Evolutionary conservation across 371 early-diverging fungal species (phyloP).

Genomic region (Catenaria anguillulae): DNA sequence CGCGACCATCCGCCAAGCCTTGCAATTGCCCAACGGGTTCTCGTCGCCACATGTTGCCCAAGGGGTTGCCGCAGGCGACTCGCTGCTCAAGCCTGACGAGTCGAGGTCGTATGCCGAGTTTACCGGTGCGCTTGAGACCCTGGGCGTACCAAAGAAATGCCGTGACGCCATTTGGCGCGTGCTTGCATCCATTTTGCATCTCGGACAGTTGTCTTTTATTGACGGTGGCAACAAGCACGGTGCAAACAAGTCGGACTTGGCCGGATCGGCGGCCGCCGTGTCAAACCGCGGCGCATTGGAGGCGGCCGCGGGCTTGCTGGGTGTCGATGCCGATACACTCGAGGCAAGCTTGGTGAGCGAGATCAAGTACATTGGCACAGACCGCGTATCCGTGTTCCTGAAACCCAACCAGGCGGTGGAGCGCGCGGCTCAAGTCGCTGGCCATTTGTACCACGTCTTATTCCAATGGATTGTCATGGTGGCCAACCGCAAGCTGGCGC

Average conservation of each 20-base stretch:
- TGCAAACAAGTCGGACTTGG: not conserved
- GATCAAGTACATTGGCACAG: slow-evolving; percentile 23
- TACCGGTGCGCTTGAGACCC: slow-evolving; percentile 51
- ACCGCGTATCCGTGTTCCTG: not conserved
- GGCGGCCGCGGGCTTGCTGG: slow-evolving; percentile 68
- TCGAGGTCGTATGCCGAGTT: slow-evolving; percentile 45
- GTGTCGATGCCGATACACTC: slow-evolving; percentile 59
- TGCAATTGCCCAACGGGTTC: not conserved
- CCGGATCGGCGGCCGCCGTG: slow-evolving; percentile 43
- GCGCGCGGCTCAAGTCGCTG: slow-evolving; percentile 54
- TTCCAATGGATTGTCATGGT: slow-evolving; percentile 57
- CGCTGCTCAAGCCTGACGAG: slow-evolving; percentile 8
- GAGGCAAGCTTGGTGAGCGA: slow-evolving; percentile 73
- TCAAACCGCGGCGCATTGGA: slow-evolving; percentile 57
- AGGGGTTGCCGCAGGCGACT: not conserved
- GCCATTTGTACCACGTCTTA: slow-evolving; percentile 52
- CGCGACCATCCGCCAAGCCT: not conserved
- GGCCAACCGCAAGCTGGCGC: slow-evolving; percentile 44
- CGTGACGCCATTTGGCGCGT: slow-evolving; percentile 66
- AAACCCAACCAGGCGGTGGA: slow-evolving; percentile 15
- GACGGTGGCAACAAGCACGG: slow-evolving; percentile 14
- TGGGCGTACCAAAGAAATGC: slow-evolving; percentile 63
- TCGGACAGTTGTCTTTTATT: slow-evolving; percentile 75
- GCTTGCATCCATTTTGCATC: slow-evolving; percentile 71
- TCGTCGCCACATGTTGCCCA: not conserved